Base-by-base conservation (phyloP, 2,329 filamentous ascomycete genomes). In the Plectosphaerella sp. region DNA sequence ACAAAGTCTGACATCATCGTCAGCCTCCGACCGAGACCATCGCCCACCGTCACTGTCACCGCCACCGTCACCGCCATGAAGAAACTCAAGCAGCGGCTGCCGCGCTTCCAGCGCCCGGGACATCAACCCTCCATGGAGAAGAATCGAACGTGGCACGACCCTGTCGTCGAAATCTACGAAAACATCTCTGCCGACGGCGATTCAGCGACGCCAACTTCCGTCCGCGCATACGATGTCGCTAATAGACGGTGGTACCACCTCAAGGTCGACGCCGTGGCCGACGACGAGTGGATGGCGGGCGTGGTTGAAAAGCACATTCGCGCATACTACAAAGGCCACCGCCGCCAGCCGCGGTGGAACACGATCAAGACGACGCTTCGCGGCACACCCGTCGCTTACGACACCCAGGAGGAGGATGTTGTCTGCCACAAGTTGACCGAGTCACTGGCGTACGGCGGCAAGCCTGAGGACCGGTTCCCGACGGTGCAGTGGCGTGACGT, bases 211-310 rank as follows among this genome's bases (percentile, higher is more conserved):
- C 22, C 22, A 12, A 56, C 43, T 33, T 49, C 52, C 20, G 54
- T 52, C 25, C 48, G 25, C 11, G 54, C 36, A 20, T 58, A 58
- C 46, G 56, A 56, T 42, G 46, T 54, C n/a, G 56, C 56, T 25
- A 58, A 58, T 50, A 50, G 56, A n/a, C 54, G 54, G 28, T 58
- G 56, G 56, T 58, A 58, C 48, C 45, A 50, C n/a, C 46, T 58
- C 16, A 42, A 56, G 10, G 50, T 56, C 20, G 56, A 58, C 16
- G 41, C 49, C n/a, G 48, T 49, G 10, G 42, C 18, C 14, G 52
- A 52, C 35, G 51, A 49, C 15, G 48, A 51, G 5, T 56, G 54
- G 54, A 33, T 54, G 15, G 16, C 48, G 5, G 12, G 20, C 3
- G 11, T 47, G 9, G 36, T 51, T 8, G 37, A 46, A n/a, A 56